A percentile compares a stretch with the other conserved stretches of the same genome.
Conservation (phyloP, 768 basidiomycete genomes). For the Plicaturopsis crispa region DNA sequence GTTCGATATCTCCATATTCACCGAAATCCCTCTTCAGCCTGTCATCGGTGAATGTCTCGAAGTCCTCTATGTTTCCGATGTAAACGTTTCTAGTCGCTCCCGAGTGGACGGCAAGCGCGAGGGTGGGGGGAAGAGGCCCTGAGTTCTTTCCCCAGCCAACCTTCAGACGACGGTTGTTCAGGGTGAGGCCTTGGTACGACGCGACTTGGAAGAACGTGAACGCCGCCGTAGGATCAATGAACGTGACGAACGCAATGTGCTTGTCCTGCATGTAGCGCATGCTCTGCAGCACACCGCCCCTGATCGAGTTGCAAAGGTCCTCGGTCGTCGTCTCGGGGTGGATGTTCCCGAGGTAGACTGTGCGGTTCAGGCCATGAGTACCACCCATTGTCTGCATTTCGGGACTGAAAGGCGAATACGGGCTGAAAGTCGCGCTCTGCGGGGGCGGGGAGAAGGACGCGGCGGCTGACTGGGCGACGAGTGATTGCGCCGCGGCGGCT, state of each 20-base stretch:
- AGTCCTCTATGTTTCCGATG: constrained; percentile 92
- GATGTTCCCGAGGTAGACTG: constrained; percentile 93
- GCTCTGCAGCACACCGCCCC: constrained; percentile 95
- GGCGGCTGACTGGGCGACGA: constrained; percentile 43
- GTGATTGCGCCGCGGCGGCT: constrained; percentile 73
- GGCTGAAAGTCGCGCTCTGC: constrained; percentile 33
- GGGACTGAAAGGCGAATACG: constrained; percentile 47
- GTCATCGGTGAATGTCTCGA: constrained; percentile 86
- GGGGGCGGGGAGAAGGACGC: constrained; percentile 15
- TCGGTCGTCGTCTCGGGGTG: constrained; percentile 94
- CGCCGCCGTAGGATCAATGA: constrained; percentile 89
- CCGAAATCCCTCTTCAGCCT: constrained; percentile 89
- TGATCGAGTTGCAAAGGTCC: constrained; percentile 92
- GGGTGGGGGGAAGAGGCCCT: constrained; percentile 74
- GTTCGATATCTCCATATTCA: constrained; percentile 94
- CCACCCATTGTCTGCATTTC: constrained; percentile 20
- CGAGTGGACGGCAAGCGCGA: constrained; percentile 83
- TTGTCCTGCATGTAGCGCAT: constrained; percentile 95
- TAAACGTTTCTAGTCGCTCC: constrained; percentile 97
- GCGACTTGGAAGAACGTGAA: constrained; percentile 94
- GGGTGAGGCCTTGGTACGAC: constrained; percentile 78
- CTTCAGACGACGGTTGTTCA: constrained; percentile 92
- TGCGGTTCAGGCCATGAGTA: constrained; percentile 71
- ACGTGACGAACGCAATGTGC: constrained; percentile 98
- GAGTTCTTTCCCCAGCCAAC: constrained; percentile 98